Conservation (phyloP, 108 stramenopile species). For the Discostella pseudostelligera region DNA sequence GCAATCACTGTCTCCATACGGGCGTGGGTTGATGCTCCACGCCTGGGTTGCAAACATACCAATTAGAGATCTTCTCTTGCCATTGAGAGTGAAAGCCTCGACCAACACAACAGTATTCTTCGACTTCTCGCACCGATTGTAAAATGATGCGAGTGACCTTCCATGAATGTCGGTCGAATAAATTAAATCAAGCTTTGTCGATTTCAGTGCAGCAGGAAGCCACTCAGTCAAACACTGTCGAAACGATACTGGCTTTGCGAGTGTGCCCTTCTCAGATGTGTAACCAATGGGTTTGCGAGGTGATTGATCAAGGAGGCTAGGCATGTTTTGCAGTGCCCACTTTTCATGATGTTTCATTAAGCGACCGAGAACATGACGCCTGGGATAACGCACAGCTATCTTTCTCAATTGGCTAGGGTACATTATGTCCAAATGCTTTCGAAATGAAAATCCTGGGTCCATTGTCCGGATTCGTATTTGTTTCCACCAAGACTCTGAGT, state of each 20-base stretch:
- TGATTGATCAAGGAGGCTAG: slow-evolving; percentile 26
- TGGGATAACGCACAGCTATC: slow-evolving; percentile 58
- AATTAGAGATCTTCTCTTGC: slow-evolving; percentile 39
- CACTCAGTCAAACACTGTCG: slow-evolving; percentile 65
- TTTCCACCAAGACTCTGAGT: slow-evolving; percentile 42
- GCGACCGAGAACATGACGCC: slow-evolving; percentile 63
- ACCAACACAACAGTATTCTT: slow-evolving; percentile 70
- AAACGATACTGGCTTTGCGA: slow-evolving; percentile 56
- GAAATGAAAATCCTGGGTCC: slow-evolving; percentile 49
- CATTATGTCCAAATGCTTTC: slow-evolving; percentile 57
- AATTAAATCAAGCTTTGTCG: slow-evolving; percentile 76
- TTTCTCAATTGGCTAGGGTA: slow-evolving; percentile 63
- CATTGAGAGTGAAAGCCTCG: slow-evolving; percentile 60
- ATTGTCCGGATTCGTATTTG: slow-evolving; percentile 39
- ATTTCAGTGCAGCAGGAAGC: slow-evolving; percentile 64
- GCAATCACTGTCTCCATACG: slow-evolving; percentile 79
- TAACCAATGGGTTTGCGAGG: slow-evolving; percentile 50
- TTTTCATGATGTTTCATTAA: slow-evolving; percentile 71
- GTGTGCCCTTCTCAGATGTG: slow-evolving; percentile 26
- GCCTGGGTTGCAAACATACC: slow-evolving; percentile 82
- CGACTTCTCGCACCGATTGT: slow-evolving; percentile 45
- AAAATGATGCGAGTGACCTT: slow-evolving; percentile 70
- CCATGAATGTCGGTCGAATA: slow-evolving; percentile 81
- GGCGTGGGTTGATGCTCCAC: slow-evolving; percentile 57
- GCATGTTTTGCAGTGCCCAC: slow-evolving; percentile 46